Conservation (phyloP, 1,284 basidiomycete species). For the Cutaneotrichosporon spelunceum region DNA sequence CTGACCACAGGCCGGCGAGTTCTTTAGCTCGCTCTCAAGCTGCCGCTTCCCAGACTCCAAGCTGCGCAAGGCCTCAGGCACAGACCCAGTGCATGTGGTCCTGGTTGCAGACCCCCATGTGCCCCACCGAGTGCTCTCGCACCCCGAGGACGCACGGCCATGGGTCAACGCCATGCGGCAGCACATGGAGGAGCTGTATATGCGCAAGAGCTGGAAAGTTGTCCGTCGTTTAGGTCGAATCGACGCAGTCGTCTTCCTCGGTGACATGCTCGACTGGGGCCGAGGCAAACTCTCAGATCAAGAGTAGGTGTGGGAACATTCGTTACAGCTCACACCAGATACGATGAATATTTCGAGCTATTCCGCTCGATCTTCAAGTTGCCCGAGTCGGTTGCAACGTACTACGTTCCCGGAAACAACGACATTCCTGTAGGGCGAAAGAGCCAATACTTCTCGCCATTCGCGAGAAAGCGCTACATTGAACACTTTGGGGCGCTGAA, state of each 20-base stretch:
- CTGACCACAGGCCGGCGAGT: constrained; percentile 42
- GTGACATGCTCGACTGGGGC: constrained; percentile 72
- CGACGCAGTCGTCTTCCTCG: constrained; percentile 72
- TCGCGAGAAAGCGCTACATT: constrained; percentile 62
- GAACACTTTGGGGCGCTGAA: constrained; percentile 54
- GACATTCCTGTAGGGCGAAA: constrained; percentile 66
- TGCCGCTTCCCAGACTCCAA: constrained; percentile 49
- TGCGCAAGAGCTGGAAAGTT: constrained; percentile 71
- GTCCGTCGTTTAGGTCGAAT: constrained; percentile 60
- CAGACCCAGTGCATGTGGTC: constrained; percentile 61
- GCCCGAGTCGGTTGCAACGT: constrained; percentile 50
- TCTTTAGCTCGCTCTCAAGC: constrained; percentile 49
- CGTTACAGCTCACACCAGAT: constrained; percentile 54
- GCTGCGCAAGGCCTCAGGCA: constrained; percentile 24
- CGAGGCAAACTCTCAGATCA: constrained; percentile 58
- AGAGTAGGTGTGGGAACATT: constrained; percentile 60
- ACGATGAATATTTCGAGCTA: constrained; percentile 59
- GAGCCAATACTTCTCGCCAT: constrained; percentile 53
- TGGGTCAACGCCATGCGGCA: constrained; percentile 55
- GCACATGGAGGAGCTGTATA: constrained; percentile 63
- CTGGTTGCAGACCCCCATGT: constrained; percentile 76
- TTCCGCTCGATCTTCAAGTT: constrained; percentile 64
- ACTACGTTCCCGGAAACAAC: constrained; percentile 80
- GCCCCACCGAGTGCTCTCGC: constrained; percentile 57
- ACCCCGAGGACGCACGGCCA: constrained; percentile 45